These are phyloP conservation scores for Talaromyces sp. DNA, from an alignment of 2,329 filamentous ascomycete species.

Conservation along the genomic window DNA sequence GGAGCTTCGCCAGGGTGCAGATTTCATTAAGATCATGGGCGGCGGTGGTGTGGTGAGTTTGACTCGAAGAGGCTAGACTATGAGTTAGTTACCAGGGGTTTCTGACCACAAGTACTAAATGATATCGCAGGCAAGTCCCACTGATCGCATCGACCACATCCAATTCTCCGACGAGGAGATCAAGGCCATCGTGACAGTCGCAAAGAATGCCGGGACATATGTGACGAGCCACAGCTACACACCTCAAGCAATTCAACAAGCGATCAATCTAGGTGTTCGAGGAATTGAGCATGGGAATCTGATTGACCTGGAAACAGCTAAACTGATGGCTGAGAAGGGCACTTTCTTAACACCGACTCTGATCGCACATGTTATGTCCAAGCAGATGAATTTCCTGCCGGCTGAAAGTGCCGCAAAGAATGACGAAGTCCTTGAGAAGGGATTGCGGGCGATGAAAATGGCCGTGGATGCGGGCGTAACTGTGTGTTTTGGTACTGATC, in stretches of 20 bases:
- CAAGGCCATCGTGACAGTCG: conserved; percentile 55
- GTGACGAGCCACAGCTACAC: conserved; percentile 64
- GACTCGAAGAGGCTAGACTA: no score
- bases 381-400: conserved; percentile 35
- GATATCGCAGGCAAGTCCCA: conserved; percentile 45
- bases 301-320: conserved; percentile 48
- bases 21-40: conserved; percentile 66
- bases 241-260: conserved; percentile 56
- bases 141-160: conserved; percentile 56
- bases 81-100: no score
- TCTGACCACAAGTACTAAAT: background rate
- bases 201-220: conserved; percentile 53
- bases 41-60: conserved; percentile 55
- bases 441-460: conserved; percentile 52
- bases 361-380: conserved; percentile 55
- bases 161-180: conserved; percentile 64
- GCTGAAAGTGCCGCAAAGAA: conserved; percentile 54
- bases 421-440: conserved; percentile 50
- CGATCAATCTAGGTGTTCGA: conserved; percentile 57
- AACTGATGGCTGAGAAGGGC: conserved; percentile 53
- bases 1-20: conserved; percentile 58
- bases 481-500: conserved; percentile 60
- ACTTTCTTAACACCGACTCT: conserved; percentile 59
- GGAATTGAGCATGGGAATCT: conserved; percentile 60
- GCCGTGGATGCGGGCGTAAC: conserved; percentile 57